These are phyloP conservation scores for Colletotrichum falcatum DNA, from an alignment of 2,329 filamentous ascomycete species.

Conservation along the genomic window DNA sequence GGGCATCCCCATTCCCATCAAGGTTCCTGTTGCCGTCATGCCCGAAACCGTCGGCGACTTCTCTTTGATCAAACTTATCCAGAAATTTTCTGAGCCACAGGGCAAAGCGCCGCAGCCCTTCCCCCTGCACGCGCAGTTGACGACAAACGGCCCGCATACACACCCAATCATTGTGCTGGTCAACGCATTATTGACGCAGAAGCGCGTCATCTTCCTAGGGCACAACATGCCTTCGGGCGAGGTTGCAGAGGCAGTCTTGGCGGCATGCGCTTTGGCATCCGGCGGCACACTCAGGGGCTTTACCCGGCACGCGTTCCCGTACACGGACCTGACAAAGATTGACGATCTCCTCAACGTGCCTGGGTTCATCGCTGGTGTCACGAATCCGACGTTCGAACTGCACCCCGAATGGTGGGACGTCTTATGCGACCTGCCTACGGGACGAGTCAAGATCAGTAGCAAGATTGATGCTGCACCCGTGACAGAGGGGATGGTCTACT, in stretches of 20 bases:
- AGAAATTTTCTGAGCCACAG: slow-evolving; percentile 89
- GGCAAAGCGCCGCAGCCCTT: slow-evolving; percentile 87
- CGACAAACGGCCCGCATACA: slow-evolving; percentile 88
- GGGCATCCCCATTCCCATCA: slow-evolving; percentile 95
- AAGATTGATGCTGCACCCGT: slow-evolving; percentile 83
- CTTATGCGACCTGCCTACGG: slow-evolving; percentile 90
- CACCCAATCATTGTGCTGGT: slow-evolving; percentile 95
- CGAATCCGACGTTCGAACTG: slow-evolving; percentile 94
- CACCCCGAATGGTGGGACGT: slow-evolving; percentile 99
- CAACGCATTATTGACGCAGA: slow-evolving; percentile 95
- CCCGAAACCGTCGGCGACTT: slow-evolving; percentile 98
- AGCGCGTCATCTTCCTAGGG: slow-evolving; percentile 94
- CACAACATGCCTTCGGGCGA: slow-evolving; percentile 96
- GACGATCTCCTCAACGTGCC: slow-evolving; percentile 96
- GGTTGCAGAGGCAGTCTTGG: slow-evolving; percentile 96
- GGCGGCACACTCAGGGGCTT: slow-evolving; percentile 94
- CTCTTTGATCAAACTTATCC: slow-evolving; percentile 95
- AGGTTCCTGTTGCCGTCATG: slow-evolving; percentile 92
- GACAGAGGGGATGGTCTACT: slow-evolving; percentile 88
- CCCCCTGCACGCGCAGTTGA: slow-evolving; percentile 88
- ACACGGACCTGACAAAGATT: slow-evolving; percentile 97
- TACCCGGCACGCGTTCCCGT: slow-evolving; percentile 95
- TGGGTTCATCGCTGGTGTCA: slow-evolving; percentile 97
- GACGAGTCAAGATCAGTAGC: slow-evolving; percentile 93
- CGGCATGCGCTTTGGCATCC: slow-evolving; percentile 93